A percentile compares a stretch with the other conserved stretches of the same genome.
Conservation (phyloP, 208 protist genomes). For the Crithidia bombi region DNA sequence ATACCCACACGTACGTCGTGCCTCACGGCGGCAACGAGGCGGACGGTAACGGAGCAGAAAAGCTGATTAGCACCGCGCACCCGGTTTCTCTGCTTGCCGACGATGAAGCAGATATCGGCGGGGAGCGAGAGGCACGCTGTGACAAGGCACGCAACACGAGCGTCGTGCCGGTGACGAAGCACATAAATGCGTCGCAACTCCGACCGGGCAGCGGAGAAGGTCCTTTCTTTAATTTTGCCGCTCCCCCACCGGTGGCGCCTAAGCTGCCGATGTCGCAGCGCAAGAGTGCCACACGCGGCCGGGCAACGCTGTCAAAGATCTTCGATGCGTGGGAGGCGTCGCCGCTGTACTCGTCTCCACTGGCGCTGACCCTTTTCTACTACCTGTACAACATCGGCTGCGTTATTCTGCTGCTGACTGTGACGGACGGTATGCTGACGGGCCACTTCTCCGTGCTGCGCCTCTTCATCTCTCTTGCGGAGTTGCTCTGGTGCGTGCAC, state of each 20-base stretch:
- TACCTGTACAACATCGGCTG: constrained; percentile 47
- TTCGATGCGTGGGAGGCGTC: constrained; percentile 36
- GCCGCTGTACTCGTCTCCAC: constrained; percentile 48
- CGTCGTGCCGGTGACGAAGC: too few species aligned
- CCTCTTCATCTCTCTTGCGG: constrained; percentile 31
- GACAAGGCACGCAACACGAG: too few species aligned
- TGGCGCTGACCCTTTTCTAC: constrained; percentile 57
- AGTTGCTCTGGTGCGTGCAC: constrained; percentile 56
- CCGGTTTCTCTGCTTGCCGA: not conserved
- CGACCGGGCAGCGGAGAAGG: not conserved
- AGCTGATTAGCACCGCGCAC: not conserved
- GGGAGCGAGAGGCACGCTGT: too few species aligned
- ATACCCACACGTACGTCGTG: constrained; percentile 33
- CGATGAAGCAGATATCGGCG: not conserved
- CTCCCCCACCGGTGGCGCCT: constrained; percentile 17
- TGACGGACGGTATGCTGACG: constrained; percentile 45
- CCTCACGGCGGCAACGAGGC: not conserved
- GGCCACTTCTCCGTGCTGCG: constrained; percentile 48
- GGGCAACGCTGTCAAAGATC: constrained; percentile 31
- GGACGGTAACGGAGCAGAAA: not conserved
- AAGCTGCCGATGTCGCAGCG: constrained; percentile 6
- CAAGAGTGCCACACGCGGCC: constrained; percentile 29
- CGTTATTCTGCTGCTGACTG: constrained; percentile 42
- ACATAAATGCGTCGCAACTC: not conserved
- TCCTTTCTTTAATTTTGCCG: constrained; percentile 30